phyloP scores from a whole-genome alignment of 2,329 filamentous ascomycete genomes.

The Amauroascus niger region DNA sequence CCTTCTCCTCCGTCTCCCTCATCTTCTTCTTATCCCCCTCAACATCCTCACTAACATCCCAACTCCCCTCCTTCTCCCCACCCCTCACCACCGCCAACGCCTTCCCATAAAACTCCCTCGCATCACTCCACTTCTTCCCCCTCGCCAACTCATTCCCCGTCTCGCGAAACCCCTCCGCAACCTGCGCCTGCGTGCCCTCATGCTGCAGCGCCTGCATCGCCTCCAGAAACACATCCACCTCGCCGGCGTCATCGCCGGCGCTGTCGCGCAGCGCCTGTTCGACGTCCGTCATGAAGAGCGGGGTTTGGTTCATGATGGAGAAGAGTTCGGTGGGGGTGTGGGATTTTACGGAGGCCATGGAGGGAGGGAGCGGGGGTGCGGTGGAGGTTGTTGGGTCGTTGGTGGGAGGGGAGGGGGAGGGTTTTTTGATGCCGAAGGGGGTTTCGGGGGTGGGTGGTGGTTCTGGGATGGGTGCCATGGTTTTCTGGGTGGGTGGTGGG shows the following conservation, averaged over 20 bases:
- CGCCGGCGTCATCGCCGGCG: constrained; percentile 42
- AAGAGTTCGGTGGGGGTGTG: constrained; percentile 52
- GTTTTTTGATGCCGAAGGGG: constrained; percentile 35
- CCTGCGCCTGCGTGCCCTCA: constrained; percentile 79
- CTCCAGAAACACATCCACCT: constrained; percentile 74
- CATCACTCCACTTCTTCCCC: constrained; percentile 64
- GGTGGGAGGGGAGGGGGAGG: constrained; percentile 14
- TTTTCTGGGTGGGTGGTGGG: constrained; percentile 15
- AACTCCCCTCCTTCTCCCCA: constrained; percentile 22
- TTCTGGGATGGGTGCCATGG: too few species aligned
- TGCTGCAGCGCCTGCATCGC: constrained; percentile 85
- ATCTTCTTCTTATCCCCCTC: constrained; percentile 55
- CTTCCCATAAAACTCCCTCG: constrained; percentile 84
- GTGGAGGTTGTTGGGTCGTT: constrained; percentile 28
- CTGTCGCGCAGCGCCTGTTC: constrained; percentile 51
- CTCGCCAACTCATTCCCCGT: constrained; percentile 84
- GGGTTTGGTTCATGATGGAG: constrained; percentile 58
- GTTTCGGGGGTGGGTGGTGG: constrained; percentile 25
- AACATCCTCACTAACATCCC: constrained; percentile 43
- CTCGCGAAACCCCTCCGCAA: constrained; percentile 75
- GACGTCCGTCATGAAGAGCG: constrained; percentile 92
- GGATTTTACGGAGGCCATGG: constrained; percentile 48
- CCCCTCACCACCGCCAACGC: constrained; percentile 62
- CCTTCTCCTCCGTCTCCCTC: constrained; percentile 58
- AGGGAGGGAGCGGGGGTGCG: constrained; percentile 45